Evolutionary conservation across 2,329 filamentous ascomycete species (phyloP).

Genomic region (Zymoseptoria brevis): DNA sequence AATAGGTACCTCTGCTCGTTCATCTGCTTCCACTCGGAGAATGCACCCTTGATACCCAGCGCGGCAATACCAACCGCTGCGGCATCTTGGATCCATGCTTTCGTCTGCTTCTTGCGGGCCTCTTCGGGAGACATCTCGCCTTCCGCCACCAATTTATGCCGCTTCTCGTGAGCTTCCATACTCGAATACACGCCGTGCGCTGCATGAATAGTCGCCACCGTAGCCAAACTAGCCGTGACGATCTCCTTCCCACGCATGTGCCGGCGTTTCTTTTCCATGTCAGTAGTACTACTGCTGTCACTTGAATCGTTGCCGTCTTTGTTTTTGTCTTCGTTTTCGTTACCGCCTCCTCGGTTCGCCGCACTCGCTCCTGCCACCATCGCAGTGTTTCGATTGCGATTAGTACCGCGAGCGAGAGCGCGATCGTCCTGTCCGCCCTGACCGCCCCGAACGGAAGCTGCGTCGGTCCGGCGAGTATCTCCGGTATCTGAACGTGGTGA

Average conservation of each 20-base stretch:
- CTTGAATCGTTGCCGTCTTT: conserved; percentile 17
- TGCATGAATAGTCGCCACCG: conserved; percentile 61
- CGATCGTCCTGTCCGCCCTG: conserved; percentile 26
- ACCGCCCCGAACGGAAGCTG: conserved; percentile 17
- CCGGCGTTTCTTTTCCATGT: conserved; percentile 55
- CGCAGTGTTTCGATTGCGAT: conserved; percentile 38
- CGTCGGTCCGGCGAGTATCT: conserved; percentile 29
- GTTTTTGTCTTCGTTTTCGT: conserved; percentile 4
- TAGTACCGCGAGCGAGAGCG: conserved; percentile 31
- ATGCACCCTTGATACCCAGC: conserved; percentile 58
- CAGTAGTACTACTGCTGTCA: conserved; percentile 34
- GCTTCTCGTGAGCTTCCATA: conserved; percentile 56
- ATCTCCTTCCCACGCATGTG: conserved; percentile 60
- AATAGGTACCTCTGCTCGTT: conserved; percentile 50
- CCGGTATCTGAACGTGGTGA: conserved; percentile 35
- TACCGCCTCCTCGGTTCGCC: conserved; percentile 6
- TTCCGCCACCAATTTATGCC: conserved; percentile 51
- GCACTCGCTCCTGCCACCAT: conserved; percentile 30
- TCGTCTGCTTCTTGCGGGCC: conserved; percentile 54
- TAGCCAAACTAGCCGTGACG: conserved; percentile 57
- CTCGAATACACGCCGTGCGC: conserved; percentile 57
- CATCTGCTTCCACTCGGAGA: conserved; percentile 60
- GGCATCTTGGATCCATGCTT: conserved; percentile 56
- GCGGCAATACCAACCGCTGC: conserved; percentile 61
- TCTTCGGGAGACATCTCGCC: conserved; percentile 57